These are phyloP conservation scores for Botrytis galanthina DNA, from an alignment of 2,329 filamentous ascomycete species.

Conservation along the genomic window DNA sequence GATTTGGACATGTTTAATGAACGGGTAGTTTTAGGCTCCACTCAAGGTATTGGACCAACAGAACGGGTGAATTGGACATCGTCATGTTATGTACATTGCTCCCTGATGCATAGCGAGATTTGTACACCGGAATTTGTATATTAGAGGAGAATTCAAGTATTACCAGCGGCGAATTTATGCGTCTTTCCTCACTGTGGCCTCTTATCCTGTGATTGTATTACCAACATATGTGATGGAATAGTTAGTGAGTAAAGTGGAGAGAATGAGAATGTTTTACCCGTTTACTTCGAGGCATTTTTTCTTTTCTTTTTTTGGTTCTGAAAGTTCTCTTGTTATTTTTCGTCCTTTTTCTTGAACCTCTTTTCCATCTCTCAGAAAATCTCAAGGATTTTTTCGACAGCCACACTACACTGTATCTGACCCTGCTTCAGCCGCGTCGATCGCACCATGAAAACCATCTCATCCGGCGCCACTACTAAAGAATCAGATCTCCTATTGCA, in stretches of 20 bases:
- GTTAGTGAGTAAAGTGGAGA: neutral
- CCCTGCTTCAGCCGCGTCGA: neutral
- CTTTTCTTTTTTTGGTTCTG: neutral
- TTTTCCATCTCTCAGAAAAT: neutral
- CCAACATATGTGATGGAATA: neutral
- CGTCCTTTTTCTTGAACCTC: no score
- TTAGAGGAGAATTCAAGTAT: neutral
- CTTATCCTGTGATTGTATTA: neutral
- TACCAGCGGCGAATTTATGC: neutral
- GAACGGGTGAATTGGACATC: neutral
- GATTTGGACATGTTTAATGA: conserved; percentile 9
- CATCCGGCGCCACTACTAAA: neutral
- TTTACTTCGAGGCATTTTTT: no score
- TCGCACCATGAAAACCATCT: neutral
- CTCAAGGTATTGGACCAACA: conserved; percentile 2
- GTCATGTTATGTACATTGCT: neutral
- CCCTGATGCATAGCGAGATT: neutral
- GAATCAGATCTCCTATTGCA: neutral
- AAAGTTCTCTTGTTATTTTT: neutral
- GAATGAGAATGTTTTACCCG: neutral
- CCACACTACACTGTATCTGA: neutral
- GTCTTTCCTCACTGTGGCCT: neutral
- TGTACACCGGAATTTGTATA: neutral
- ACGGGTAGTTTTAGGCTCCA: neutral
- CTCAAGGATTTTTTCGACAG: neutral